Percentiles rank a stretch among this genome's conserved stretches.
These are phyloP conservation scores for Pseudevernia furfuracea DNA, from an alignment of 495 filamentous ascomycete species.

Conservation along the genomic window DNA sequence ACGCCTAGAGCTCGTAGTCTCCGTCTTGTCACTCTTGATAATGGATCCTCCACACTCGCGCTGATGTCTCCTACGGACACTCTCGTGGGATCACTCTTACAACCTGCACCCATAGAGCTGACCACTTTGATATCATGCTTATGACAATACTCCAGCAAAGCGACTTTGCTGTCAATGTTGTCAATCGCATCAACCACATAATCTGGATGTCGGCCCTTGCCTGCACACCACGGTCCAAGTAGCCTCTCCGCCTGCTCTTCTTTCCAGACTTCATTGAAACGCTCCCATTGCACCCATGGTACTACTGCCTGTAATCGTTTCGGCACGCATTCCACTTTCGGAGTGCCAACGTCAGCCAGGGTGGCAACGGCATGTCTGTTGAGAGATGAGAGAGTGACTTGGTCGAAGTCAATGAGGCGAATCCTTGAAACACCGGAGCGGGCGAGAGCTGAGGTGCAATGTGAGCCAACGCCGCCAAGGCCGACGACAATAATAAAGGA, in stretches of 20 bases:
- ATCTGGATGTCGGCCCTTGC: conserved; percentile 59
- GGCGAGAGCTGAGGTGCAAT: conserved; percentile 76
- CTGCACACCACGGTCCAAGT: conserved; percentile 52
- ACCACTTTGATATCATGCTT: conserved; percentile 69
- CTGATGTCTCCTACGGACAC: conserved; percentile 90
- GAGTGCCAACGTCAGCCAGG: conserved; percentile 85
- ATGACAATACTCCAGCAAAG: conserved; percentile 80
- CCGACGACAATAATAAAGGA: conserved; percentile 86
- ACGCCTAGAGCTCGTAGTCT: conserved; percentile 72
- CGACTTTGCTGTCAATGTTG: conserved; percentile 95
- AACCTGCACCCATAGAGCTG: conserved; percentile 93
- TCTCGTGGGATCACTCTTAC: conserved; percentile 93
- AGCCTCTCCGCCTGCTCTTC: conserved; percentile 54
- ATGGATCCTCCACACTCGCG: conserved; percentile 76
- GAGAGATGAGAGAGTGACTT: conserved; percentile 85
- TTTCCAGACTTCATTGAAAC: conserved; percentile 76
- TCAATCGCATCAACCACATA: conserved; percentile 97
- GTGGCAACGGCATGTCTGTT: conserved; percentile 95
- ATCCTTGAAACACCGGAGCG: conserved; percentile 82
- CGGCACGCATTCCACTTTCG: conserved; percentile 81
- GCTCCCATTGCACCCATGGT: conserved; percentile 88
- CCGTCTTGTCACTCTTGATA: conserved; percentile 76
- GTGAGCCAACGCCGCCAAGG: conserved; percentile 90
- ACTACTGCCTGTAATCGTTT: conserved; percentile 72
- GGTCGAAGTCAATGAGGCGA: conserved; percentile 94